Evolutionary conservation across 2,329 filamentous ascomycete species (phyloP).

Genomic region (Botrytis squamosa): DNA sequence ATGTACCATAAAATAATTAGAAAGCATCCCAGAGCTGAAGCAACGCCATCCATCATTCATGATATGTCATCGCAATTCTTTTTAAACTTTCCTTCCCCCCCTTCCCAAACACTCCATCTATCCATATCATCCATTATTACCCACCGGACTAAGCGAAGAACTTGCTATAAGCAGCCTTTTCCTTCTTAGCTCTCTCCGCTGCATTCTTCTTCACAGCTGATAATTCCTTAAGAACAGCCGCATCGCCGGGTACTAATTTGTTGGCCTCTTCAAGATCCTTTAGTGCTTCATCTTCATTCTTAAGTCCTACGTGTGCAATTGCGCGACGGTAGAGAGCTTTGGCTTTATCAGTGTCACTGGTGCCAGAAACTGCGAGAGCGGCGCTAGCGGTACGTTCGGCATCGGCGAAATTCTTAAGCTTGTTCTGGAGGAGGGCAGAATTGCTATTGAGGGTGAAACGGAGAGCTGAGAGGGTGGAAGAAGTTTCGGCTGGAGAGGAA

Average conservation of each 20-base stretch:
- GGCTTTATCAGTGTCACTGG: slow-evolving; percentile 74
- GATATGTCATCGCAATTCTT: neutral
- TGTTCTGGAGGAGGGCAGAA: slow-evolving; percentile 79
- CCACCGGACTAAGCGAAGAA: slow-evolving; percentile 60
- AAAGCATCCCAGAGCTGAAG: neutral
- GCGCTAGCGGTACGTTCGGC: slow-evolving; percentile 67
- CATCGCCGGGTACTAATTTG: slow-evolving; percentile 72
- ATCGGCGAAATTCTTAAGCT: slow-evolving; percentile 70
- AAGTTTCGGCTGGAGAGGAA: slow-evolving; percentile 66
- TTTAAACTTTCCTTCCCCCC: neutral
- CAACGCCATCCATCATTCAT: slow-evolving; percentile 12
- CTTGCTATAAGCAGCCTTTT: slow-evolving; percentile 90
- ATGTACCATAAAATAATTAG: slow-evolving; percentile 4
- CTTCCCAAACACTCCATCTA: neutral
- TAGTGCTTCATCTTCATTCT: slow-evolving; percentile 81
- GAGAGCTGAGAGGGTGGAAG: slow-evolving; percentile 65
- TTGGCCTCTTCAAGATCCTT: slow-evolving; percentile 74
- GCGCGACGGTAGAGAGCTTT: slow-evolving; percentile 88
- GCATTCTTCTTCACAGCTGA: slow-evolving; percentile 74
- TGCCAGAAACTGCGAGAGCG: slow-evolving; percentile 66
- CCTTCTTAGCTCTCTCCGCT: slow-evolving; percentile 73
- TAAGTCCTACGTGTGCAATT: slow-evolving; percentile 69
- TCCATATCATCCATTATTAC: neutral
- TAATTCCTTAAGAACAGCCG: slow-evolving; percentile 72
- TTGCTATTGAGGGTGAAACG: slow-evolving; percentile 89